These are phyloP conservation scores for Nemania serpens DNA, from an alignment of 2,329 filamentous ascomycete genomes.

Conservation along the genomic window DNA sequence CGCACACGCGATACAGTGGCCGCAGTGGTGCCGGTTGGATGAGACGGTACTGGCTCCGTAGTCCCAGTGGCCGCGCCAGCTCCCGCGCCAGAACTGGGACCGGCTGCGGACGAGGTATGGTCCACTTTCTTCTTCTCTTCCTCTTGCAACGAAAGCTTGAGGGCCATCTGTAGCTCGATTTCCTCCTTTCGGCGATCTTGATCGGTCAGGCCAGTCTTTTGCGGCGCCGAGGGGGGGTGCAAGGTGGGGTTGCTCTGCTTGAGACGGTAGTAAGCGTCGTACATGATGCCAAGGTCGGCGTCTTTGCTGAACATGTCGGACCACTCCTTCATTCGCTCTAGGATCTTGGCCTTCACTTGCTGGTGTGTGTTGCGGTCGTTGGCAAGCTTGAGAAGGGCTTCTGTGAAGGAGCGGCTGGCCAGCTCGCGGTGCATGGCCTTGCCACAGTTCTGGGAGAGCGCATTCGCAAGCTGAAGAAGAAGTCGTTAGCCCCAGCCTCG, in stretches of 20 bases:
- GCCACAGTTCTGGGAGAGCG: slow-evolving; percentile 90
- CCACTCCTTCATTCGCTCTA: slow-evolving; percentile 97
- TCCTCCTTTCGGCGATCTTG: slow-evolving; percentile 93
- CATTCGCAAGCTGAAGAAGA: slow-evolving; percentile 73
- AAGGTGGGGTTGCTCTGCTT: slow-evolving; percentile 86
- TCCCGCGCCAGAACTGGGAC: slow-evolving; percentile 38
- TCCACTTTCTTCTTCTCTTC: slow-evolving; percentile 67
- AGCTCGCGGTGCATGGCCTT: slow-evolving; percentile 85
- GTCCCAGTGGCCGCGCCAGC: slow-evolving; percentile 36
- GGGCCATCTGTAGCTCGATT: slow-evolving; percentile 93
- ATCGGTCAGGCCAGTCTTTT: slow-evolving; percentile 89
- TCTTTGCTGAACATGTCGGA: slow-evolving; percentile 90
- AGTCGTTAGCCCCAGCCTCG: slow-evolving; percentile 1
- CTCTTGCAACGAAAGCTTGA: slow-evolving; percentile 90
- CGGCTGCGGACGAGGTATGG: slow-evolving; percentile 37
- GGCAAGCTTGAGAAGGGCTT: slow-evolving; percentile 86
- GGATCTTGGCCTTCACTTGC: slow-evolving; percentile 95
- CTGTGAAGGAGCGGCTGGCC: slow-evolving; percentile 89
- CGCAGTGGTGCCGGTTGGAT: slow-evolving; percentile 85
- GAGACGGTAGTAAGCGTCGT: slow-evolving; percentile 86
- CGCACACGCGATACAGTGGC: slow-evolving; percentile 94
- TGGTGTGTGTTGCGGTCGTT: slow-evolving; percentile 94
- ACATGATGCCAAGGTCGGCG: slow-evolving; percentile 95
- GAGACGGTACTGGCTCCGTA: slow-evolving; percentile 57
- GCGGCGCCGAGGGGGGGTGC: slow-evolving; percentile 88